Evolutionary conservation across 164 flowering plant species (phyloP), one percentile per base, ranked within the genome.

Genomic region (Sedum album): DNA sequence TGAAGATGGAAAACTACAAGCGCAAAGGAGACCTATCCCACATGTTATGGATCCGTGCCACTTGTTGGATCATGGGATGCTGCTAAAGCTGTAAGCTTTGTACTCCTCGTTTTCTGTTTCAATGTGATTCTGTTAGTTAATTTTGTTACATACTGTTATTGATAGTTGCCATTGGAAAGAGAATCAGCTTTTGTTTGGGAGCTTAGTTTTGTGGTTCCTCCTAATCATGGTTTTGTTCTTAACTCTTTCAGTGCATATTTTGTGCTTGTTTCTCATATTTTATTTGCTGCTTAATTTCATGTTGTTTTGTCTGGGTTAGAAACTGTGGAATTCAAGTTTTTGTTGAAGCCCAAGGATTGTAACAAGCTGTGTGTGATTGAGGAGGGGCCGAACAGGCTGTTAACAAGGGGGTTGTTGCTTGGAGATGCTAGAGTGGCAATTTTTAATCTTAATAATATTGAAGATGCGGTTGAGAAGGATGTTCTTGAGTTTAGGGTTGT

Each of bases 121-220:
- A 11, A 5, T 41, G 11, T 6, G 60, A 4, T n/a, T 38, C 26
- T 21, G 41, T 38, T 38, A 8, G 46, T 10, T 8, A 10, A 41
- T 26, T 18, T 71, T 35, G 26, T 41, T 39, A 11, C 31, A 36
- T 48, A 14, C 11, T 33, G n/a, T n/a, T 21, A 26, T 39, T 35
- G 33, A 70, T 18, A 91, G 98, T 87, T 94, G 33, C 46, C 88
- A 0, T 78, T 94, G 97, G 95, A 87, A 51, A 89, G 99, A 1
- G 99, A 91, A 68, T 89, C 97, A n/a, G 81, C 84, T 9, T 91
- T 92, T 23, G 83, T 81, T 83, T 94, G 96, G 99, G 93, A 85
- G 71, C 74, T 94, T 60, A 91, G 97, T 72, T 94, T 94, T 44
- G 97, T 94, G 17, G 96, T 89, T 61, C 92, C 97, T 60, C 92